Evolutionary conservation across 148 eudicot genomes (phyloP), one percentile per base, ranked within the genome.

Genomic region (Vaccinium vitisidaea): DNA sequence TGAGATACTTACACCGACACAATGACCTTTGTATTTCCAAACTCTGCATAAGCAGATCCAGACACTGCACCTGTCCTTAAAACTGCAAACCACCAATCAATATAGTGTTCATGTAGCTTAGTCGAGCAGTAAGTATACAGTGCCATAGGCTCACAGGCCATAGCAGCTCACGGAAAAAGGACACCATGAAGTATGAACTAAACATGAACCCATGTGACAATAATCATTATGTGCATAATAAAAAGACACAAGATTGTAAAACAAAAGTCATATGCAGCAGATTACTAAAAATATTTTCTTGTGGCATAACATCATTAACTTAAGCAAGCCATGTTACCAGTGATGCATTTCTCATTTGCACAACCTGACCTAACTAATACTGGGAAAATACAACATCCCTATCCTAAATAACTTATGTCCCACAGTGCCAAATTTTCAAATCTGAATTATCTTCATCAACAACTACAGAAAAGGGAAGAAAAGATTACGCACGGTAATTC

Each of bases 1-100:
- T 0, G 65, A 77, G 80, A 56, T 73, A 93, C 99, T 93, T 87
- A 96, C 99, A 96, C 95, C 21, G 99, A 96, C n/a, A 96, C 99
- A 63, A 96, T 95, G 84, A 95, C 99, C 87, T 95, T 96, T 82
- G 98, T 96, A 86, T 92, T 91, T 55, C 99, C 99, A 86, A 96
- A 91, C 86, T 96, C 98, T 1, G 95, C 99, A 88, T 95, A 96
- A 65, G 99, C 99, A 88, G 99, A 96, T 87, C 99, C 99, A 82
- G 95, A 90, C 55, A 94, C 99, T 52, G 98, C 96, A 77, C 94
- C 94, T 21, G 98, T 96, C 90, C 87, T 92, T 77, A 96, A 85
- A 90, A 90, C 98, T 96, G 93, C 85, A 90, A 80, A 39, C 71
- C 76, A 65, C 56, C 86, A 73, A 86, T 54, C 59, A 85, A 36